Evolutionary conservation across 345 rosid genomes (phyloP).

Genomic region (Tarenaya hassleriana): DNA sequence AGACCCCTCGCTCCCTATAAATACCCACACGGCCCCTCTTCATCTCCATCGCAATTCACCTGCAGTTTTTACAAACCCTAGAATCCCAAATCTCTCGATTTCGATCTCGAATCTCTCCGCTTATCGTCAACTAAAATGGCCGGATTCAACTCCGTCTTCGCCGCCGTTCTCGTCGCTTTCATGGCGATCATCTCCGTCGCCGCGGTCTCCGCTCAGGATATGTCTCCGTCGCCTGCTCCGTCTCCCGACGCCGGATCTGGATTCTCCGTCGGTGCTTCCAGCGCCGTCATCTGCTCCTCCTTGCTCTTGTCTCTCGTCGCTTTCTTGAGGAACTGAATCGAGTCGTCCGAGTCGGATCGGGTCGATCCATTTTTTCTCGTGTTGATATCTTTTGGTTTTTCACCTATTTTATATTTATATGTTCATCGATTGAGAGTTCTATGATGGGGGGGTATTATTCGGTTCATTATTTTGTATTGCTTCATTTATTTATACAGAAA

Average conservation of each 20-base stretch:
- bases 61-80: too few species aligned
- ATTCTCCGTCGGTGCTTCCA: constrained; percentile 25
- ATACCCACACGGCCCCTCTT: too few species aligned
- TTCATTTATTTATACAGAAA: too few species aligned
- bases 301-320: constrained; percentile 29
- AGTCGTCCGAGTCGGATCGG: too few species aligned
- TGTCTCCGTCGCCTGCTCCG: constrained; percentile 33
- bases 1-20: too few species aligned
- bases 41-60: too few species aligned
- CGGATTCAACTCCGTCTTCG: constrained; percentile 17
- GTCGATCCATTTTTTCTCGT: constrained; percentile 16
- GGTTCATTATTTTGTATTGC: too few species aligned
- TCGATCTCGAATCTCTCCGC: too few species aligned
- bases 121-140: constrained; percentile 16
- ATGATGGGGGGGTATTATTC: too few species aligned
- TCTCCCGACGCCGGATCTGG: constrained; percentile 31
- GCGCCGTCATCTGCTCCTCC: constrained; percentile 18
- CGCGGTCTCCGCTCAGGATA: constrained; percentile 33
- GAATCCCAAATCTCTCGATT: too few species aligned
- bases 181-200: background rate
- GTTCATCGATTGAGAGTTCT: constrained; percentile 4
- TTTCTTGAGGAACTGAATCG: constrained; percentile 19
- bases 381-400: constrained; percentile 21
- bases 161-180: constrained; percentile 13
- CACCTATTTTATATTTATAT: background rate